Percentiles rank a stretch among this genome's conserved stretches.
phyloP scores from a whole-genome alignment of 2,329 filamentous ascomycete species.

The Diaporthe caulivora region DNA sequence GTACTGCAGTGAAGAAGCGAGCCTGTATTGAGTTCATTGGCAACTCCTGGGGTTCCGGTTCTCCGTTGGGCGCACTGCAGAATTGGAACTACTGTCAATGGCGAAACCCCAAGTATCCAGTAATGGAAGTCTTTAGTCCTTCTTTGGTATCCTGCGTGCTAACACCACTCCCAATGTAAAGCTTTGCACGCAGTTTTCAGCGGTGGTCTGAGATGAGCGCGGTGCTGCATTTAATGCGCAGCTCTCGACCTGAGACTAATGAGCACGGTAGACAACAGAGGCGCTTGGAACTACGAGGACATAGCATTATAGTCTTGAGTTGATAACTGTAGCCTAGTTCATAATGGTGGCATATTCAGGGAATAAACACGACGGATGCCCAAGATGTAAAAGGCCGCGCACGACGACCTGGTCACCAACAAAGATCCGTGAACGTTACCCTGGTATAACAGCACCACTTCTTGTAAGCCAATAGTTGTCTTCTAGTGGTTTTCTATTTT shows the following conservation, averaged over 20 bases:
- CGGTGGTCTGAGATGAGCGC: background rate
- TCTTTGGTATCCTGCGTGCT: background rate
- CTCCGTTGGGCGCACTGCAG: background rate
- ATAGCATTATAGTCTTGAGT: no score
- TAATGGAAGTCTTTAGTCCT: background rate
- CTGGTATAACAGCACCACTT: no score
- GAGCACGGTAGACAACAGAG: background rate
- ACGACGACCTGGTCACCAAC: no score
- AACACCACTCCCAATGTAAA: background rate
- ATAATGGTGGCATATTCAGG: background rate
- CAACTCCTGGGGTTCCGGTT: background rate
- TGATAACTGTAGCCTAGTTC: background rate
- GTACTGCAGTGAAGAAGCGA: slow-evolving; percentile 1
- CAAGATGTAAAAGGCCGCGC: no score
- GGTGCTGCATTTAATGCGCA: background rate
- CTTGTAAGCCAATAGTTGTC: no score
- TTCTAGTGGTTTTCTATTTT: no score
- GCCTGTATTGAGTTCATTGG: background rate
- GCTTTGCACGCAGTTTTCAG: background rate
- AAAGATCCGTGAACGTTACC: no score
- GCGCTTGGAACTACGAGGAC: background rate
- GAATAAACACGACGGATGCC: no score
- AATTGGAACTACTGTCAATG: slow-evolving; percentile 17
- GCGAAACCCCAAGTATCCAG: background rate
- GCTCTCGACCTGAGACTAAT: background rate